These are phyloP conservation scores for Aspergillus jensenii DNA, from an alignment of 2,329 filamentous ascomycete species.

Conservation along the genomic window DNA sequence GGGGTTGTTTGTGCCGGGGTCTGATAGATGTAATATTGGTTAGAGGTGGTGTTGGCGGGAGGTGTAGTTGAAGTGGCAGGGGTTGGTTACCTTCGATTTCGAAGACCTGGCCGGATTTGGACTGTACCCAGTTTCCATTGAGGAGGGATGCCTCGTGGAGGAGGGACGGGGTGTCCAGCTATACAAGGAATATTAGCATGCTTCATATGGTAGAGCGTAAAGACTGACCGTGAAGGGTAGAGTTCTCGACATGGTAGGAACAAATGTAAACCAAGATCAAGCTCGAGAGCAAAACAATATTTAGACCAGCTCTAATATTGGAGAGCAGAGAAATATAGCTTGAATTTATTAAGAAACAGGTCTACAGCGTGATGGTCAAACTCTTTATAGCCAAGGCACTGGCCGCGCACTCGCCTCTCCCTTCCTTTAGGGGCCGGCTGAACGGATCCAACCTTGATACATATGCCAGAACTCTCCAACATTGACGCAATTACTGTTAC, in stretches of 20 bases:
- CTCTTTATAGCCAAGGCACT: too few species aligned
- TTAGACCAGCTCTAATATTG: not conserved
- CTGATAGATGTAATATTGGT: not conserved
- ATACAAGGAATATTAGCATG: not conserved
- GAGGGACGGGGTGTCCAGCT: not conserved
- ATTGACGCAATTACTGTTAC: too few species aligned
- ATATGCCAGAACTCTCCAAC: not conserved
- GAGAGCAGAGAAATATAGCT: too few species aligned
- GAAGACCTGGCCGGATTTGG: not conserved
- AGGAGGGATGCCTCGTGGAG: not conserved
- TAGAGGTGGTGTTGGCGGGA: too few species aligned
- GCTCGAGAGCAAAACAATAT: not conserved
- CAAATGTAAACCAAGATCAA: not conserved
- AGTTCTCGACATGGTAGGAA: not conserved
- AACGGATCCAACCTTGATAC: not conserved
- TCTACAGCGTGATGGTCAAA: too few species aligned
- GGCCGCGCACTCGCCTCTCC: not conserved
- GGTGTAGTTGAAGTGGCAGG: too few species aligned
- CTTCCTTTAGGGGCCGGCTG: not conserved
- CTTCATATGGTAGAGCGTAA: rapidly evolving
- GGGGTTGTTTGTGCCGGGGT: not conserved
- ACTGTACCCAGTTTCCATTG: not conserved
- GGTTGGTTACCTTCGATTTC: not conserved
- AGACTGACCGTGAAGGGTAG: not conserved
- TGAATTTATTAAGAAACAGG: too few species aligned